Conservation (phyloP, 2,329 filamentous ascomycete species). For the Cercospora sojina region DNA sequence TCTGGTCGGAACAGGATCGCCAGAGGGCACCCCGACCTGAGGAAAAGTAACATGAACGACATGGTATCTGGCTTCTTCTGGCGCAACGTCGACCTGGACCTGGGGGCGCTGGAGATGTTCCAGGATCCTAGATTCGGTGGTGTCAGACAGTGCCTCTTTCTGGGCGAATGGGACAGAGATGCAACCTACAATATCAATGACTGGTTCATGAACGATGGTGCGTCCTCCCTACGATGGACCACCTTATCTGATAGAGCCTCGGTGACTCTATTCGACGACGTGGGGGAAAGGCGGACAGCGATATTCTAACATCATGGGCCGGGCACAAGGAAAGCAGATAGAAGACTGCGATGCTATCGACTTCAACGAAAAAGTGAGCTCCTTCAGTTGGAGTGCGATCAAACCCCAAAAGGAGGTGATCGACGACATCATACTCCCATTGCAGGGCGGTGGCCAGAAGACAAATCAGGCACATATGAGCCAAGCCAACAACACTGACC, state of each 20-base stretch:
- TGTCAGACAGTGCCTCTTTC: background rate
- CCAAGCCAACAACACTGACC: too few relatives aligned
- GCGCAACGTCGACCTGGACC: slow-evolving; percentile 1
- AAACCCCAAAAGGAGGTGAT: too few relatives aligned
- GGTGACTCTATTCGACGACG: background rate
- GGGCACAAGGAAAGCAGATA: background rate
- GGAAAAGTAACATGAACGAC: background rate
- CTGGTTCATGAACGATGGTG: slow-evolving; percentile 2
- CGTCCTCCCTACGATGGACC: slow-evolving; percentile 4
- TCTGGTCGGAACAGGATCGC: background rate
- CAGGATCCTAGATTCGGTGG: background rate
- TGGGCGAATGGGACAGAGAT: background rate
- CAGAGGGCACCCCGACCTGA: background rate
- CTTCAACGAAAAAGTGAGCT: slow-evolving; percentile 5
- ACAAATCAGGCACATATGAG: too few relatives aligned
- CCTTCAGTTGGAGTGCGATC: background rate
- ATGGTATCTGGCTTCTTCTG: slow-evolving; percentile 3
- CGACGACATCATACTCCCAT: too few relatives aligned
- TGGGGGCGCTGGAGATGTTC: slow-evolving; percentile 9
- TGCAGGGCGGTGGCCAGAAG: too few relatives aligned
- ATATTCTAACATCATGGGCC: background rate
- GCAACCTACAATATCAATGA: background rate
- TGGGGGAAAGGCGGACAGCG: background rate
- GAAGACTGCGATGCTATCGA: background rate
- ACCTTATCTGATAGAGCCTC: background rate